Evolutionary conservation across 176 grass and related monocot genomes (phyloP), one percentile per base, ranked within the genome.

Genomic region (Zea luxurians): DNA sequence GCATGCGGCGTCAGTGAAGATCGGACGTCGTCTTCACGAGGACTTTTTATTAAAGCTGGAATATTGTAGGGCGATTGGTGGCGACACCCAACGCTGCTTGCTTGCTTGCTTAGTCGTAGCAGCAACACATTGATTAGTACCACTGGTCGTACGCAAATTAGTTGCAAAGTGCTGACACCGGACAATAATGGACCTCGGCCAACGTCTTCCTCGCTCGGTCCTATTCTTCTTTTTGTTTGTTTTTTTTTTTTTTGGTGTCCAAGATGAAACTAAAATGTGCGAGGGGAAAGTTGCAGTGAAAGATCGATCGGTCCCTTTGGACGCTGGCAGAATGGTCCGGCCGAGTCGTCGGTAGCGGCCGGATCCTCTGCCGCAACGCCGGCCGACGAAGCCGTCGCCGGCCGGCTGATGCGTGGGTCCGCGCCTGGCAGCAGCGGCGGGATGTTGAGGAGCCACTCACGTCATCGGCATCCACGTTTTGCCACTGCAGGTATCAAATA

Each of bases 1-100:
- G 21, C 36, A n/a, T 49, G 73, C 7, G 10, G 17, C 48, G 34
- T 78, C 48, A 59, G 15, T 49, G 38, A 70, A 71, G 65, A 78
- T 87, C 73, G 60, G 2, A 71, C 58, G 71, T 87, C 70, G 4
- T 69, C 34, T 71, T 82, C 74, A 48, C 58, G 66, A 40, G 58
- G 17, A 2, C 73, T 82, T 27, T 27, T 77, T 72, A 38, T 55
- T 77, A 65, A 82, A 82, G 38, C 38, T 54, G 37, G 57, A 35
- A 47, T 69, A 49, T 40, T 21, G 8, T 64, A 54, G n/a, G 37
- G 46, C 34, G 12, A 70, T 13, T 55, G 59, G 41, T 58, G 6
- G 48, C 4, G 40, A 27, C 64, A 65, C 34, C 6, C 3, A 65
- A 34, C 63, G 34, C 27, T 27, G 27, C 27, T 27, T 27, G 27